Evolutionary conservation across 2,329 filamentous ascomycete species (phyloP).

Genomic region (Claviceps fusiformis): DNA sequence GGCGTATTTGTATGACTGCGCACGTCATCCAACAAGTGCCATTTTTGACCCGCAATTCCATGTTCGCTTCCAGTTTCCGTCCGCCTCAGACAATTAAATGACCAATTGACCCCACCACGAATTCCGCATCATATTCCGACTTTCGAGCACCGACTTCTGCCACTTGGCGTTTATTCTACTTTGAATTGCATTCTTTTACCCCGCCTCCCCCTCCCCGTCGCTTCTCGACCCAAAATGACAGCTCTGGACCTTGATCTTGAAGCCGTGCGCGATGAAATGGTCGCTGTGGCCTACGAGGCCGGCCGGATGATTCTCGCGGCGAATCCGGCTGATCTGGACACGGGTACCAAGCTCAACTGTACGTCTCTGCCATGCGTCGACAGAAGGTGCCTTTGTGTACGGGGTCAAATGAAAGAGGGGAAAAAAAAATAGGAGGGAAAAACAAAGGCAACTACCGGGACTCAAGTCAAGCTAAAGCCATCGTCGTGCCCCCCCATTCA

Average conservation of each 20-base stretch:
- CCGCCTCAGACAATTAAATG: no score
- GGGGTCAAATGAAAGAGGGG: not conserved
- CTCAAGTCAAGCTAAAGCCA: not conserved
- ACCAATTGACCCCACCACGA: no score
- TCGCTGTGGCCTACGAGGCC: conserved; percentile 48
- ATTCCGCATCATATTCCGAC: no score
- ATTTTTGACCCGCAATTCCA: no score
- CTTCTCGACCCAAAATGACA: not conserved
- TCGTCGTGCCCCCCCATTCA: no score
- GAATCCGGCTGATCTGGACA: conserved; percentile 42
- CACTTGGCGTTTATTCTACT: no score
- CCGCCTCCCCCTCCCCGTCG: not conserved
- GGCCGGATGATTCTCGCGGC: conserved; percentile 50
- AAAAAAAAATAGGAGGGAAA: not conserved
- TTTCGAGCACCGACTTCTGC: no score
- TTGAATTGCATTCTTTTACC: no score
- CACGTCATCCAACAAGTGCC: no score
- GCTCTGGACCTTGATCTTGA: conserved; percentile 46
- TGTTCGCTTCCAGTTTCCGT: no score
- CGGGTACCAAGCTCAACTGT: conserved; percentile 54
- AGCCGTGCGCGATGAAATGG: conserved; percentile 46
- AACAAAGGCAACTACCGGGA: not conserved
- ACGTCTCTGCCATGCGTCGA: conserved; percentile 8
- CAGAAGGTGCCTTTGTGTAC: no score
- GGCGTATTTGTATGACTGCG: no score